Evolutionary conservation across 2,329 filamentous ascomycete genomes (phyloP).

Genomic region (Grosmannia huntii): DNA sequence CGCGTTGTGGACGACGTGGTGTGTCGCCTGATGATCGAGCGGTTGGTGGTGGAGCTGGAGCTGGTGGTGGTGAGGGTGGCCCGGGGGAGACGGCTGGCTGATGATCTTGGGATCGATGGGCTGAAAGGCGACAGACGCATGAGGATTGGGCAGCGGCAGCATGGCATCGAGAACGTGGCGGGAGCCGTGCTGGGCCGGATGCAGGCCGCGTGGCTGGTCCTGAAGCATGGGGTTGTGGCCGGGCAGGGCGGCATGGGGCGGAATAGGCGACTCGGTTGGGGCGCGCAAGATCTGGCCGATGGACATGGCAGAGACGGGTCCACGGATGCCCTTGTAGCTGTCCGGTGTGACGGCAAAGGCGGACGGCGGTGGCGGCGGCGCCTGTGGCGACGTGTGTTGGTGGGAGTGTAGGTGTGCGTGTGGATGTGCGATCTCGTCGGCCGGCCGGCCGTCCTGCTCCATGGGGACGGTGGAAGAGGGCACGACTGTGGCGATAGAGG

Average conservation of each 20-base stretch:
- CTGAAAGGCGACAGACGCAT: slow-evolving; percentile 23
- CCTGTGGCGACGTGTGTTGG: slow-evolving; percentile 14
- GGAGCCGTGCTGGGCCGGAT: slow-evolving; percentile 22
- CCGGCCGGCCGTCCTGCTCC: slow-evolving; percentile 8
- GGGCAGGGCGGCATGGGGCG: slow-evolving; percentile 15
- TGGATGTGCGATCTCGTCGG: slow-evolving; percentile 1
- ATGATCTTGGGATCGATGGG: slow-evolving; percentile 51
- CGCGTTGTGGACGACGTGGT: neutral
- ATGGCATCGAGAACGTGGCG: slow-evolving; percentile 14
- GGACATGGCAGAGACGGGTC: slow-evolving; percentile 31
- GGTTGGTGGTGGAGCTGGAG: neutral
- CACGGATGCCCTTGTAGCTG: slow-evolving; percentile 31
- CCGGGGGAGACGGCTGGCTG: slow-evolving; percentile 23
- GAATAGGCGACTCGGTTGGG: slow-evolving; percentile 15
- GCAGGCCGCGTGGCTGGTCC: slow-evolving; percentile 17
- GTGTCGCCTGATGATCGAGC: neutral
- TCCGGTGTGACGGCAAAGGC: slow-evolving; percentile 19
- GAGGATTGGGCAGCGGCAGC: slow-evolving; percentile 12
- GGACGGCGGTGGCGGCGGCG: slow-evolving; percentile 11
- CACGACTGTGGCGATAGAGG: neutral
- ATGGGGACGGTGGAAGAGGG: slow-evolving; percentile 6
- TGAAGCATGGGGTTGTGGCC: slow-evolving; percentile 19
- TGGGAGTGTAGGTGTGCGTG: slow-evolving; percentile 3
- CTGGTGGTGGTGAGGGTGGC: slow-evolving; percentile 7
- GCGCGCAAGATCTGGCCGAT: slow-evolving; percentile 17